Conservation (phyloP, 257 asterid genomes). For the Primulina tabacum region DNA sequence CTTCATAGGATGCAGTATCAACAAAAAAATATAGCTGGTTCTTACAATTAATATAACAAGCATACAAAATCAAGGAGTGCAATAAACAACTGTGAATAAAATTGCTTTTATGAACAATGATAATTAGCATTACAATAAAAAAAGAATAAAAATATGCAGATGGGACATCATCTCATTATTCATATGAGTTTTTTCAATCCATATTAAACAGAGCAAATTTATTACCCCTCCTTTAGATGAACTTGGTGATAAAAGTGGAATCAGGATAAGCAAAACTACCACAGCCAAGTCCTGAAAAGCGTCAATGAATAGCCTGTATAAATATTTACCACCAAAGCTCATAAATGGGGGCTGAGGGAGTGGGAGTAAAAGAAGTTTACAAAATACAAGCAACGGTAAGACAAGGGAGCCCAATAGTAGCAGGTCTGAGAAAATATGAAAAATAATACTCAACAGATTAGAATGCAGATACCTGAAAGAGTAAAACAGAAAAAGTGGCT, state of each 20-base stretch:
- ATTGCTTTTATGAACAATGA: background rate
- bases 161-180: background rate
- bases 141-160: background rate
- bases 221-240: constrained; percentile 66
- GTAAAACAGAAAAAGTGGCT: constrained; percentile 94
- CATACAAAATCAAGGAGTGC: background rate
- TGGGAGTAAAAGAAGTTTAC: background rate
- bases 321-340: background rate
- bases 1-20: background rate
- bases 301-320: background rate
- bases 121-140: background rate
- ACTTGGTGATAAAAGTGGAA: constrained; percentile 55
- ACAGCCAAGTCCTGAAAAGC: constrained; percentile 50
- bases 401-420: background rate
- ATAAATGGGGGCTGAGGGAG: background rate
- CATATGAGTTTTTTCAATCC: background rate
- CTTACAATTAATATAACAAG: background rate
- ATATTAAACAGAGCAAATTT: background rate
- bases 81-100: background rate
- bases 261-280: constrained; percentile 59
- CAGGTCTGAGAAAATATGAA: constrained; percentile 6
- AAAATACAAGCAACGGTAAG: background rate
- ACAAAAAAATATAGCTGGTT: background rate
- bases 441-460: constrained; percentile 5
- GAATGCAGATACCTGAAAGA: constrained; percentile 71